A percentile compares a stretch with the other conserved stretches of the same genome.
phyloP scores from a whole-genome alignment of 2,329 filamentous ascomycete genomes.

The Grosmannia serpens region DNA sequence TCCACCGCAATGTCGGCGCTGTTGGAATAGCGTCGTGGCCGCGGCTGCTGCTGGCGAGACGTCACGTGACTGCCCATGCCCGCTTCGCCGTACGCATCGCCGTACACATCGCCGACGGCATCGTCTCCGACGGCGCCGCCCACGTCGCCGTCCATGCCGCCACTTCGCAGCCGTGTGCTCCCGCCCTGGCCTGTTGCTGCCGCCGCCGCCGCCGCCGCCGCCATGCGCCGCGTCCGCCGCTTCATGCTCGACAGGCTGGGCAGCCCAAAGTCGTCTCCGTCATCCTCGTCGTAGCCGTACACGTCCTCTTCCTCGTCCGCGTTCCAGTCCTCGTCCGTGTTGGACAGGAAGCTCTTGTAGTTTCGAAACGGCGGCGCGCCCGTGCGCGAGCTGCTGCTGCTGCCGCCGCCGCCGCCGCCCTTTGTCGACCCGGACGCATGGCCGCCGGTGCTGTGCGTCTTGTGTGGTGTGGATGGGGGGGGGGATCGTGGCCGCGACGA shows the following conservation, averaged over 20 bases:
- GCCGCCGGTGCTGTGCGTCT: slow-evolving; percentile 39
- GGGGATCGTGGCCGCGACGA: slow-evolving; percentile 66
- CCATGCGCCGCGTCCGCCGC: slow-evolving; percentile 49
- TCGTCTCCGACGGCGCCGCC: not conserved
- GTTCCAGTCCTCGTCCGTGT: slow-evolving; percentile 74
- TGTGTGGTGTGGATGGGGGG: slow-evolving; percentile 45
- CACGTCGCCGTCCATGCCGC: not conserved
- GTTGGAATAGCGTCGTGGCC: slow-evolving; percentile 55
- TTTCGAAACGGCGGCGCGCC: slow-evolving; percentile 53
- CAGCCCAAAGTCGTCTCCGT: slow-evolving; percentile 85
- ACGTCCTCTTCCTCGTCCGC: slow-evolving; percentile 62
- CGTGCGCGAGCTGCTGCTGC: slow-evolving; percentile 20
- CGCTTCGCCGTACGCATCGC: not conserved
- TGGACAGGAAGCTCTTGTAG: slow-evolving; percentile 72
- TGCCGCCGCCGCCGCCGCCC: not conserved
- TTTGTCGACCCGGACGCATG: no score
- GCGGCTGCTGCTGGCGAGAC: slow-evolving; percentile 12
- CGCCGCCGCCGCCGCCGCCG: slow-evolving; percentile 22
- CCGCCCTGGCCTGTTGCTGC: not conserved
- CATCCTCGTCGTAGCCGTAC: slow-evolving; percentile 68
- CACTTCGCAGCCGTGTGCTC: not conserved
- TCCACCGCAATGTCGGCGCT: slow-evolving; percentile 93
- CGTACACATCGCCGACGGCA: not conserved
- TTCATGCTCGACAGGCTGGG: slow-evolving; percentile 90
- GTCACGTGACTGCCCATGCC: not conserved